These are phyloP conservation scores for Naegleria gruberi DNA, from an alignment of 208 protist species.

Conservation along the genomic window DNA sequence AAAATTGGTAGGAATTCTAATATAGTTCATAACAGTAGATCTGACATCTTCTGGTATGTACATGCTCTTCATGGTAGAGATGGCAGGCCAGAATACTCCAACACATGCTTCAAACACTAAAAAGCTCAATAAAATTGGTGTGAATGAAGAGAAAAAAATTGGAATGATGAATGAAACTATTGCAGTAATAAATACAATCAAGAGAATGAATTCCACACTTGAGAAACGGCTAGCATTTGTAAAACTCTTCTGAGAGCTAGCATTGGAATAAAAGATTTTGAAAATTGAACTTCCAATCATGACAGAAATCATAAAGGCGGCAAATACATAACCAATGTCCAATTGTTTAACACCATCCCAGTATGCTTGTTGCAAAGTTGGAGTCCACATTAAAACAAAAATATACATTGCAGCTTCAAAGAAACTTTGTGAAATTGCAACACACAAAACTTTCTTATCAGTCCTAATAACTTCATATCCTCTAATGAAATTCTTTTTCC, in stretches of 20 bases:
- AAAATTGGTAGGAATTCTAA: slow-evolving; percentile 40
- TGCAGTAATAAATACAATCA: neutral
- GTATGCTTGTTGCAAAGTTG: slow-evolving; percentile 45
- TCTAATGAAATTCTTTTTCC: slow-evolving; percentile 24
- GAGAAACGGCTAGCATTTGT: neutral
- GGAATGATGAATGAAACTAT: neutral
- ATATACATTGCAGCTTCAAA: slow-evolving; percentile 73
- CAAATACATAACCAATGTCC: slow-evolving; percentile 57
- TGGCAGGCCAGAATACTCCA: slow-evolving; percentile 44
- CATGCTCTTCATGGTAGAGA: slow-evolving; percentile 33
- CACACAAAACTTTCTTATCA: slow-evolving; percentile 35
- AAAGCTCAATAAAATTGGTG: slow-evolving; percentile 25
- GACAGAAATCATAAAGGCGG: slow-evolving; percentile 55
- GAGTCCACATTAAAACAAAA: slow-evolving; percentile 80
- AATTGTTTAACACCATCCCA: neutral
- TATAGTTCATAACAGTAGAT: slow-evolving; percentile 45
- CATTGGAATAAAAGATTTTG: neutral
- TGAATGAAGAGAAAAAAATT: neutral
- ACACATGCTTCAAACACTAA: slow-evolving; percentile 36
- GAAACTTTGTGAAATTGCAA: slow-evolving; percentile 57
- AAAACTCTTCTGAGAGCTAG: too few species aligned
- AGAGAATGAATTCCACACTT: neutral
- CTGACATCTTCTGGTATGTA: slow-evolving; percentile 43
- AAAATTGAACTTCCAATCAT: slow-evolving; percentile 25
- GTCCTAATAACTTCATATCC: slow-evolving; percentile 27